Conservation (phyloP, 306 rosid species). For the Acmispon strigosus region DNA sequence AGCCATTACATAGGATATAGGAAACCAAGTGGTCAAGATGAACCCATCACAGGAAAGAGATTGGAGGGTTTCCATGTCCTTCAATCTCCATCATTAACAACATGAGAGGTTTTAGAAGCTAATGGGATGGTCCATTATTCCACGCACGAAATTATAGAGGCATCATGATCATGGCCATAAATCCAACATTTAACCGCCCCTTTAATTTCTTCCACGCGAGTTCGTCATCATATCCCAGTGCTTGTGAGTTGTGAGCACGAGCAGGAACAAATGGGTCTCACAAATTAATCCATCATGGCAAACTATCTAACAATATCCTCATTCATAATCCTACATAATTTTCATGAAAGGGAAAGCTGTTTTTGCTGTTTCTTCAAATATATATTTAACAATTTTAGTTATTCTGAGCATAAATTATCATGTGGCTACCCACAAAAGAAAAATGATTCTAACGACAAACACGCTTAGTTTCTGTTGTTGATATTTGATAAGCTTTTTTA, state of each 20-base stretch:
- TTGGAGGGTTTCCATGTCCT: constrained; percentile 7
- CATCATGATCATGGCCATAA: constrained; percentile 28
- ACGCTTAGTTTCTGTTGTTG: neutral
- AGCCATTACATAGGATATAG: constrained; percentile 12
- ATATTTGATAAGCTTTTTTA: neutral
- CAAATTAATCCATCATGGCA: constrained; percentile 6
- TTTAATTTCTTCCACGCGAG: constrained; percentile 18
- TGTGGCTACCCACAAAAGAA: neutral
- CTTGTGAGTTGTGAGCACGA: constrained; percentile 3
- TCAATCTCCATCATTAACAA: constrained; percentile 21
- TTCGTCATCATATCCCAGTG: neutral
- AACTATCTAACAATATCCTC: constrained; percentile 1
- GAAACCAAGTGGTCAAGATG: constrained; percentile 15
- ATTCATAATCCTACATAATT: neutral
- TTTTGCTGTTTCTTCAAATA: constrained; percentile 2
- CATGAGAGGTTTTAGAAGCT: constrained; percentile 5
- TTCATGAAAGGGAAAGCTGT: neutral
- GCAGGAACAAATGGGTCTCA: constrained; percentile 16
- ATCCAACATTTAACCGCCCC: constrained; percentile 11
- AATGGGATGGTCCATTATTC: constrained; percentile 36
- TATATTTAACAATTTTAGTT: neutral
- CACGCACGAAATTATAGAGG: constrained; percentile 22
- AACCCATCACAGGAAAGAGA: constrained; percentile 13
- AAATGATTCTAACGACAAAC: neutral
- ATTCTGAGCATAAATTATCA: constrained; percentile 11